These are phyloP conservation scores for Niveomyces coronatus DNA, from an alignment of 2,329 filamentous ascomycete species.

Conservation along the genomic window DNA sequence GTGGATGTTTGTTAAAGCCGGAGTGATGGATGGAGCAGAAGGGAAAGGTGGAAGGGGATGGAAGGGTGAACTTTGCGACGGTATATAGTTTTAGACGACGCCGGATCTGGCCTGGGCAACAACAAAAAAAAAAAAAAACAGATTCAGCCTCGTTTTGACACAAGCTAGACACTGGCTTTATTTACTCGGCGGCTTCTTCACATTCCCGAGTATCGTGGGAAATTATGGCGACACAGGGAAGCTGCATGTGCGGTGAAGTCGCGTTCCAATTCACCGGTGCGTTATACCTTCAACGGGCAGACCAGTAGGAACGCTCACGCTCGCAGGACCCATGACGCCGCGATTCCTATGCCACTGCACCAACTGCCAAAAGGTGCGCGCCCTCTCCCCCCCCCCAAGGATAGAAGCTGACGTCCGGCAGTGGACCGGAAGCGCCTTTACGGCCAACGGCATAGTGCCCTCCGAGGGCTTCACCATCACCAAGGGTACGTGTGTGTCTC, in stretches of 20 bases:
- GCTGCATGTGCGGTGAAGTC: conserved; percentile 27
- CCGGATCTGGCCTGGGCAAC: no score
- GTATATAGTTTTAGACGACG: no score
- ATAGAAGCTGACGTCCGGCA: conserved; percentile 11
- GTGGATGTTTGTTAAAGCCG: no score
- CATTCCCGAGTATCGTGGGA: not conserved
- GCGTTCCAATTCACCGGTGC: conserved; percentile 24
- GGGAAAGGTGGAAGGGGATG: no score
- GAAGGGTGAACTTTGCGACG: no score
- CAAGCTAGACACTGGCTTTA: no score
- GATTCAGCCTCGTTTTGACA: no score
- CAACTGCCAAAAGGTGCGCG: conserved; percentile 45
- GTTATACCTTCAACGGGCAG: conserved; percentile 4
- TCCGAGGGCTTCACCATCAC: conserved; percentile 36
- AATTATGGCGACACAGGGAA: conserved; percentile 18
- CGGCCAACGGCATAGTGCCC: conserved; percentile 42
- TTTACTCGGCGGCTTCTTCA: no score
- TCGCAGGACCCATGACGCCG: conserved; percentile 22
- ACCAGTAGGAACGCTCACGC: not conserved
- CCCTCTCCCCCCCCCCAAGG: no score
- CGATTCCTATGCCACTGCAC: conserved; percentile 42
- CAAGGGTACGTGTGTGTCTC: conserved; percentile 33
- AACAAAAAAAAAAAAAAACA: no score
- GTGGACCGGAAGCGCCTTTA: conserved; percentile 44
- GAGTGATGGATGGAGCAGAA: no score